Base-by-base conservation (phyloP, 108 stramenopile species). In the Pseudonitzschia delicatissima region DNA sequence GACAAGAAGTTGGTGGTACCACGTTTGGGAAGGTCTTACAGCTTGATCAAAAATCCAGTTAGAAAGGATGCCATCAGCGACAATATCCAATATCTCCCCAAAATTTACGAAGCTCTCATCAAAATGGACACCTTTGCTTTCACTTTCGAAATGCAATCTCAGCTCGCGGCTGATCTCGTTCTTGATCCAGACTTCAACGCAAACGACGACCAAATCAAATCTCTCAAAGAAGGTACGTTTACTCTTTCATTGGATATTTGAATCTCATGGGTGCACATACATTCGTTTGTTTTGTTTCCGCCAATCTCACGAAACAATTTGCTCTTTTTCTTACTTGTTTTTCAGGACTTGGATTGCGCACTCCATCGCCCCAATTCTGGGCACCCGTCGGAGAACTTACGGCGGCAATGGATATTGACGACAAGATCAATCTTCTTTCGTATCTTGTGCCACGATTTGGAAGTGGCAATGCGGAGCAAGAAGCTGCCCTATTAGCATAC, bases 91-190 rank as follows among this genome's bases (percentile, higher is more conserved):
- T 58, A 72, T 21, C 84, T 96, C 1, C 91, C 92, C 21, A 79
- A 59, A 40, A 70, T 96, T 49, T 96, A 96, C 63, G 87, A 83
- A 66, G 72, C 77, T 18, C 80, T 96, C 8, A 67, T 85, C 11
- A 92, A 93, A 68, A 93, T 96, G 88, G 91, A 94, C 57, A 79
- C 86, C 76, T 93, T 89, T 52, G 84, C 89, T 35, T 96, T 86
- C 77, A 92, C 90, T 12, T 94, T 87, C 74, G 75, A 69, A 50
- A 85, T 92, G 90, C 93, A 96, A 72, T 90, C 95, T 11, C 91
- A 92, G 61, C 77, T 94, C 28, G 95, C 95, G 23, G 82, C 87
- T 18, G 84, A 92, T 60, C 67, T 96, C 23, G 64, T 91, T 26
- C 63, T 84, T 36, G 78, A 93, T 75, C 86, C 84, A n/a, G 79